Evolutionary conservation across 2,329 filamentous ascomycete genomes (phyloP), one percentile per base, ranked within the genome.

Genomic region (Pseudomassariella vexata): DNA sequence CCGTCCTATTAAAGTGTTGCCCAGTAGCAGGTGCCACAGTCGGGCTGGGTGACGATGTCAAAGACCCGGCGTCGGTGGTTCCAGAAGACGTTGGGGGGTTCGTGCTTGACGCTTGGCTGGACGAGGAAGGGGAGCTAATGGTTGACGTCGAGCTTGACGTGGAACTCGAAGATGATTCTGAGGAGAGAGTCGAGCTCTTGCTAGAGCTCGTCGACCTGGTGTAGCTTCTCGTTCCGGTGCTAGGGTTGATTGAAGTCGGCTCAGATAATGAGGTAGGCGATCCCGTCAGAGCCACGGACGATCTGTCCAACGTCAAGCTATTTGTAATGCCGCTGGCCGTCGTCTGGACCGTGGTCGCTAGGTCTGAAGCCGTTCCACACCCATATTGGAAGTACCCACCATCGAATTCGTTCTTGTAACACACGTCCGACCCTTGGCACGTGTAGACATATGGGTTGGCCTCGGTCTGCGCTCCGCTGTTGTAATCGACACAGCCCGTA

Each of bases 361-460:
- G 41, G 18, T 55, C 52, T 18, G 68, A 66, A 2, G 63, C 64
- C 6, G 63, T 60, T 12, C 72, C 74, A 40, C 74, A 79, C 2
- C 74, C 74, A 32, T 61, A 78, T 50, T 78, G 74, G 30, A 56
- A 72, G 45, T 60, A 73, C 3, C 72, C 73, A 9, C 70, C 73
- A 1, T 66, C 67, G 38, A 68, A 79, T 7, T 56, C 46, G 44
- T 79, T 78, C 41, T 52, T 62, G 52, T 73, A 79, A 46, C 74
- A 78, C 11, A 73, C 63, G 27, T 69, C 46, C 29, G 55, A 53
- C 5, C 63, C 68, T n/a, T 49, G 40, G 49, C 74, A 79, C 8
- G 72, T 75, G 44, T 60, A 77, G 19, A 77, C 57, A 38, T 76
- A 76, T 0, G 73, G 73, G 40, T 79, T 66, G 33, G 66, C 56